Conservation (phyloP, 768 basidiomycete genomes). For the Megacollybia marginata region DNA sequence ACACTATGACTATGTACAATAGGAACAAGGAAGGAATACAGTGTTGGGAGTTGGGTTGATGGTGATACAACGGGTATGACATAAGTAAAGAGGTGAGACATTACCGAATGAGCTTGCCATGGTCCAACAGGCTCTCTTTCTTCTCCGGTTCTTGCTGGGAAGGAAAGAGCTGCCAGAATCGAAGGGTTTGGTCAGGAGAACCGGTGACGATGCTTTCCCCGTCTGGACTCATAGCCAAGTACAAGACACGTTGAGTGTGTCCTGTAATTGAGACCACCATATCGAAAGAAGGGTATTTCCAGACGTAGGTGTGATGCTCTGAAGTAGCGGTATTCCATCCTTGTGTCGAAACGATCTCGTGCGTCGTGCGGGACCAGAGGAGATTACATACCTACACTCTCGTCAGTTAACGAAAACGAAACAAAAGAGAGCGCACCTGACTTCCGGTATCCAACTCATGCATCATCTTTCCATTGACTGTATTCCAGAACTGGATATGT, state of each 20-base stretch:
- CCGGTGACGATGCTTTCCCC: slow-evolving; percentile 77
- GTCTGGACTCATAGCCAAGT: slow-evolving; percentile 67
- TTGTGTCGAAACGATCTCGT: slow-evolving; percentile 73
- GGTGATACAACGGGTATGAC: no score
- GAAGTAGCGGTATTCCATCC: slow-evolving; percentile 65
- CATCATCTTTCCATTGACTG: slow-evolving; percentile 52
- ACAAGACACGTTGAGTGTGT: slow-evolving; percentile 66
- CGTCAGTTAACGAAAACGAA: background rate
- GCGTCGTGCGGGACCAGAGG: slow-evolving; percentile 66
- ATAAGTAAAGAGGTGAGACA: no score
- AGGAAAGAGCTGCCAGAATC: slow-evolving; percentile 76
- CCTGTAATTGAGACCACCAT: slow-evolving; percentile 69
- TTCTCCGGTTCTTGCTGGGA: slow-evolving; percentile 24
- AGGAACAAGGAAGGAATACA: no score
- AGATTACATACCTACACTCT: slow-evolving; percentile 61
- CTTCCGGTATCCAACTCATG: slow-evolving; percentile 67
- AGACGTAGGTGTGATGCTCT: slow-evolving; percentile 66
- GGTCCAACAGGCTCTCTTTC: no score
- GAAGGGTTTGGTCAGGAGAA: slow-evolving; percentile 70
- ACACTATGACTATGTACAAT: no score
- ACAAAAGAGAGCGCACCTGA: slow-evolving; percentile 39
- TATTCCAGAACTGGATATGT: slow-evolving; percentile 77
- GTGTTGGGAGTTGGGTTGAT: no score
- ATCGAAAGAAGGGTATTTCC: slow-evolving; percentile 66
- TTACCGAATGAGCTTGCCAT: no score